Conservation (phyloP, 2,329 filamentous ascomycete genomes). For the Berkeleyomyces rouxiae region DNA sequence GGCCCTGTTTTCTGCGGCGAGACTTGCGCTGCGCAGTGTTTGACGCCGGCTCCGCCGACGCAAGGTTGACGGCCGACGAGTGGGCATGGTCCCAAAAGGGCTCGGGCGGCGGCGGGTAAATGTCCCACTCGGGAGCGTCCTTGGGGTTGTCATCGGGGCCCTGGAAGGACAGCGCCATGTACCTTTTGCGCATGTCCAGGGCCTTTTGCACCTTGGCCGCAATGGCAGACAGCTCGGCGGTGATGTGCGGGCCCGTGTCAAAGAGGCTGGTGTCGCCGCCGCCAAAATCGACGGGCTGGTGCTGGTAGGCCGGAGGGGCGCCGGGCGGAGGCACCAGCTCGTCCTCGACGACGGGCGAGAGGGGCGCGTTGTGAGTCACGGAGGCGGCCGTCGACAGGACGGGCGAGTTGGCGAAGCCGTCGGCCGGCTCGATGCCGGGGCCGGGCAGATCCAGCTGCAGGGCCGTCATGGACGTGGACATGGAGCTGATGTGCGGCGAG, state of each 20-base stretch:
- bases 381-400: neutral
- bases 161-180: slow-evolving; percentile 73
- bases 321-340: neutral
- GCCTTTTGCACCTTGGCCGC: slow-evolving; percentile 83
- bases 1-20: slow-evolving; percentile 55
- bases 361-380: neutral
- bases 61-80: slow-evolving; percentile 9
- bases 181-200: slow-evolving; percentile 75
- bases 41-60: slow-evolving; percentile 12
- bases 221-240: slow-evolving; percentile 67
- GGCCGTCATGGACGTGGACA: neutral
- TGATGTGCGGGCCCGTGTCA: slow-evolving; percentile 61
- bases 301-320: neutral
- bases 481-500: slow-evolving; percentile 3
- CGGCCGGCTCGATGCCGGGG: slow-evolving; percentile 7
- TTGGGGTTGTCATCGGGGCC: slow-evolving; percentile 72
- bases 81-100: slow-evolving; percentile 57
- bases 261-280: slow-evolving; percentile 32
- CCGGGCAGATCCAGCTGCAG: slow-evolving; percentile 4
- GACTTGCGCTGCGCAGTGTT: slow-evolving; percentile 18
- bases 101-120: slow-evolving; percentile 83
- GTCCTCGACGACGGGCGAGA: slow-evolving; percentile 5
- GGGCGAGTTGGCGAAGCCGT: slow-evolving; percentile 7
- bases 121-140: slow-evolving; percentile 64
- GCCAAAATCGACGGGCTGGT: slow-evolving; percentile 9